A percentile compares a stretch with the other conserved stretches of the same genome.
phyloP scores from a whole-genome alignment of 225 moss, liverwort and hornwort species.

The Physcomitrium patens region DNA sequence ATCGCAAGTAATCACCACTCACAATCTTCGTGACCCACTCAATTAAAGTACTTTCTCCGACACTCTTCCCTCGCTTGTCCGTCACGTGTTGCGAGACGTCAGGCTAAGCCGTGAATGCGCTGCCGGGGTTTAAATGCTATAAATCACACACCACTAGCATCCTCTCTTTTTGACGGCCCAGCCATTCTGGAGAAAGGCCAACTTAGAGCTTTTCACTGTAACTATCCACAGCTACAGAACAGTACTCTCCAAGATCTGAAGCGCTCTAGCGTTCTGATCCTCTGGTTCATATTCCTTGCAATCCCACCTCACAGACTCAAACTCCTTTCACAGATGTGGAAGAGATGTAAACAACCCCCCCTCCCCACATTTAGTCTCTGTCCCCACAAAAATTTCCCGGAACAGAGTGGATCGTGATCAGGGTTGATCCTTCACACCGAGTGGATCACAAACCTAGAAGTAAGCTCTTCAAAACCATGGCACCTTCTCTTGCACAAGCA shows the following conservation, averaged over 20 bases:
- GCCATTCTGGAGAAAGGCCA: neutral
- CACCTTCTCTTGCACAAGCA: neutral
- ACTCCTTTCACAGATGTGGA: neutral
- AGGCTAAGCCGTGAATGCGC: too few species aligned
- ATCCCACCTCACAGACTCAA: neutral
- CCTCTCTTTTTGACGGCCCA: neutral
- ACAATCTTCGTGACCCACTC: too few species aligned
- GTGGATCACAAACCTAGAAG: neutral
- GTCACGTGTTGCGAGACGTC: too few species aligned
- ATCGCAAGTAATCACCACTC: neutral
- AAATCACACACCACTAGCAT: neutral
- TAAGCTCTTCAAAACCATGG: neutral
- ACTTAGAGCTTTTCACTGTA: neutral
- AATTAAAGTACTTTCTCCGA: too few species aligned
- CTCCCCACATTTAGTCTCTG: neutral
- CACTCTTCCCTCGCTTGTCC: too few species aligned
- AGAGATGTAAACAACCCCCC: neutral
- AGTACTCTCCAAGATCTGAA: slow-evolving; percentile 24
- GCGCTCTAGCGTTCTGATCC: neutral
- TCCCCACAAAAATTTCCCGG: neutral
- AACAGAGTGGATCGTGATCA: too few species aligned
- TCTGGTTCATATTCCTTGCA: accelerated
- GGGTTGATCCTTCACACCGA: neutral
- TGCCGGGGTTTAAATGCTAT: neutral
- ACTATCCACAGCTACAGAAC: neutral